phyloP scores from a whole-genome alignment of 2,329 filamentous ascomycete species.

The Madurella fahalii region DNA sequence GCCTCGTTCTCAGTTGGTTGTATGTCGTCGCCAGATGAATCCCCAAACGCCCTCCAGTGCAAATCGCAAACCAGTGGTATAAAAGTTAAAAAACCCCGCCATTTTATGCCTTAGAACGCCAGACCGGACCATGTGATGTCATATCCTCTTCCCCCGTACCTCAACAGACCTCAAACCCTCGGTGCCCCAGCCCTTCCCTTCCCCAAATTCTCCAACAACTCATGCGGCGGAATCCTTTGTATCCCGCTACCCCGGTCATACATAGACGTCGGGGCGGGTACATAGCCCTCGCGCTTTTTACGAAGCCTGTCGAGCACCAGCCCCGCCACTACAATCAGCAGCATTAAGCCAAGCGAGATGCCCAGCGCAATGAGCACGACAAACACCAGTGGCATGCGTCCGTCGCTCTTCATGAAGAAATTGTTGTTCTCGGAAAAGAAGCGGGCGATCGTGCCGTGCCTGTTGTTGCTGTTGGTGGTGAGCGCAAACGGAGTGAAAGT shows the following conservation, averaged over 20 bases:
- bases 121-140: slow-evolving; percentile 22
- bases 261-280: slow-evolving; percentile 67
- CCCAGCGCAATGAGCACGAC: slow-evolving; percentile 77
- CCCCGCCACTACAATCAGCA: slow-evolving; percentile 71
- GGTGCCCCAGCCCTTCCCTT: slow-evolving; percentile 47
- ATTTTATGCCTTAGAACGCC: not conserved
- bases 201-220: slow-evolving; percentile 53
- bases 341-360: slow-evolving; percentile 71
- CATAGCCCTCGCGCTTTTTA: slow-evolving; percentile 74
- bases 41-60: not conserved
- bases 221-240: slow-evolving; percentile 56
- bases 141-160: slow-evolving; percentile 37
- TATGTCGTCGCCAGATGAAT: not conserved
- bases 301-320: slow-evolving; percentile 71
- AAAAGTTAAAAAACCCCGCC: slow-evolving; percentile 2
- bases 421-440: slow-evolving; percentile 80
- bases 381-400: slow-evolving; percentile 66
- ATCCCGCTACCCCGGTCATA: slow-evolving; percentile 57
- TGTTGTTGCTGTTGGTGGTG: slow-evolving; percentile 62
- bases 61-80: not conserved
- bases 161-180: slow-evolving; percentile 39
- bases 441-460: slow-evolving; percentile 69
- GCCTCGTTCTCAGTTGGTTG: not conserved
- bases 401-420: slow-evolving; percentile 60
- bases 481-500: slow-evolving; percentile 74